Conservation (phyloP, 179 eudicot species). For the Sideroxylon spinosum region DNA sequence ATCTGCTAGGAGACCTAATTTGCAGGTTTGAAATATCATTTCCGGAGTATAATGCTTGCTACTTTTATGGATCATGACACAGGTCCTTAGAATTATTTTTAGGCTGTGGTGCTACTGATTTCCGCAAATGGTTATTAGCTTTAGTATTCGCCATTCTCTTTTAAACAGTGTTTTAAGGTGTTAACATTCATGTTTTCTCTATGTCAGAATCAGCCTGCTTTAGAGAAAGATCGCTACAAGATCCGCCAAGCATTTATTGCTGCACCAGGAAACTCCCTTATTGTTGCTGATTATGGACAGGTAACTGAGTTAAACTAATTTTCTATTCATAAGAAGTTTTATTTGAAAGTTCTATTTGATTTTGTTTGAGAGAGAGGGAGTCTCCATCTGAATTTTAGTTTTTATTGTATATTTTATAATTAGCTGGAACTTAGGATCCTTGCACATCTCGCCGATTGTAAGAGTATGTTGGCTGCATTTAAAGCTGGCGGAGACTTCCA, state of each 20-base stretch:
- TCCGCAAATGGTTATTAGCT: neutral
- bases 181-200: conserved; percentile 3
- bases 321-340: neutral
- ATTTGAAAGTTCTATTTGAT: neutral
- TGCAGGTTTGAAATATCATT: conserved; percentile 52
- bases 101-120: neutral
- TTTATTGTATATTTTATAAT: conserved; percentile 15
- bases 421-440: conserved; percentile 97
- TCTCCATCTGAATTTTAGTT: neutral
- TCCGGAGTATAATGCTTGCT: neutral
- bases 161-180: neutral
- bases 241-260: conserved; percentile 96
- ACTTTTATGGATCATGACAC: neutral
- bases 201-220: conserved; percentile 91
- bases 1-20: conserved; percentile 95
- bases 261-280: conserved; percentile 79
- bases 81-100: neutral
- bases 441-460: conserved; percentile 92
- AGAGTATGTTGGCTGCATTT: conserved; percentile 97
- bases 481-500: conserved; percentile 97
- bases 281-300: conserved; percentile 99
- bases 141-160: conserved; percentile 9
- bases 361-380: neutral
- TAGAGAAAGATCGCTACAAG: conserved; percentile 96
- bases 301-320: conserved; percentile 27